phyloP scores from a whole-genome alignment of 78 protist species.

The Polysphondylium violaceum region DNA sequence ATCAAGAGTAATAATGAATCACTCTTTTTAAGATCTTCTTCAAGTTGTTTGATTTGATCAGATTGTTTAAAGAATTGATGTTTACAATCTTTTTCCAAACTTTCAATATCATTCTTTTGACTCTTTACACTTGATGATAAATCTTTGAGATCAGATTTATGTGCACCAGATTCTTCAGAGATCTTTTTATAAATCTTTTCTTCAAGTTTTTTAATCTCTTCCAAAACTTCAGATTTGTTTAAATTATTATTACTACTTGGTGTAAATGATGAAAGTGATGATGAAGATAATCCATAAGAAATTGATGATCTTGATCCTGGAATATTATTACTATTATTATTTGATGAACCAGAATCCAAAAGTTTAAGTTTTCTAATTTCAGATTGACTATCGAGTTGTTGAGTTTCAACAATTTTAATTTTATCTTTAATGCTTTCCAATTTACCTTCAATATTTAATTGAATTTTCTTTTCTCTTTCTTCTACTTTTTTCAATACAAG shows the following conservation, averaged over 20 bases:
- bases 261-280: not conserved
- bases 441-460: constrained; percentile 22
- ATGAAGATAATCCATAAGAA: not conserved
- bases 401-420: constrained; percentile 49
- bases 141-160: not conserved
- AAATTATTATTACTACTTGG: not conserved
- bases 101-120: constrained; percentile 3
- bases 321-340: not conserved
- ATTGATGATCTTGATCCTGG: not conserved
- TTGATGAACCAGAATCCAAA: not conserved
- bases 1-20: constrained; percentile 52
- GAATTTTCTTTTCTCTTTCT: constrained; percentile 32
- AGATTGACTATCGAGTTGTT: constrained; percentile 19
- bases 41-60: constrained; percentile 40
- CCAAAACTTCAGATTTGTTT: constrained; percentile 56
- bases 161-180: not conserved
- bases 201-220: constrained; percentile 59
- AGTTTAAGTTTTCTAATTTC: constrained; percentile 60
- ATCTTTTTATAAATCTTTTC: constrained; percentile 31
- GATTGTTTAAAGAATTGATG: constrained; percentile 54
- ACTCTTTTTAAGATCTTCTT: constrained; percentile 60
- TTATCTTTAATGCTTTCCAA: constrained; percentile 41
- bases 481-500: constrained; percentile 10
- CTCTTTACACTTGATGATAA: constrained; percentile 2
- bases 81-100: constrained; percentile 25